These are phyloP conservation scores for Climacium dendroides DNA, from an alignment of 225 moss, liverwort and hornwort species.

Conservation along the genomic window DNA sequence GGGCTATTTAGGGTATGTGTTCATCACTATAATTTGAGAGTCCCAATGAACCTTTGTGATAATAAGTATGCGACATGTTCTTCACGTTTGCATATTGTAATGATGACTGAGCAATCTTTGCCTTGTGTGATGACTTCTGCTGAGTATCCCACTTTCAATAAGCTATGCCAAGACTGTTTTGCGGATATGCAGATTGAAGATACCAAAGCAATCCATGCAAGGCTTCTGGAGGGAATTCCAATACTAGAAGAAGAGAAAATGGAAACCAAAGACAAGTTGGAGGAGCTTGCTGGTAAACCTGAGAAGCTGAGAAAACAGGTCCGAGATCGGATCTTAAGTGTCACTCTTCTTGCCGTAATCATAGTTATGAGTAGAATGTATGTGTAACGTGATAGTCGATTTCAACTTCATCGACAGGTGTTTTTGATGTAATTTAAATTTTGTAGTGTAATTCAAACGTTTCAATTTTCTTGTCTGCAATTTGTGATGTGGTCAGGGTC, in stretches of 20 bases:
- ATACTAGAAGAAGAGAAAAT: slow-evolving; percentile 7
- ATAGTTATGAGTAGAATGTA: neutral
- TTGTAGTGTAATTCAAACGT: neutral
- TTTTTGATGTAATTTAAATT: neutral
- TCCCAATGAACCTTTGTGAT: neutral
- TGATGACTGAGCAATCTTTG: neutral
- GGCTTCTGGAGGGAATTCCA: slow-evolving; percentile 12
- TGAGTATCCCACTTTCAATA: neutral
- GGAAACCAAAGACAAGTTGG: slow-evolving; percentile 17
- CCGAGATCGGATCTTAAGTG: neutral
- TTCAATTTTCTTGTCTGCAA: neutral
- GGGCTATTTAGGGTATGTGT: neutral
- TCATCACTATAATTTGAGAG: neutral
- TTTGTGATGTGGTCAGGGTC: neutral
- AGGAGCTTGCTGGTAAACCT: slow-evolving; percentile 34
- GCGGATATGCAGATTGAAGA: slow-evolving; percentile 38
- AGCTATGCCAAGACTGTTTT: neutral
- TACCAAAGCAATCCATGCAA: slow-evolving; percentile 19
- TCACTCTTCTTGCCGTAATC: neutral
- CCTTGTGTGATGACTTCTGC: neutral
- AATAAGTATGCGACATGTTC: neutral
- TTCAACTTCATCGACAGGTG: neutral
- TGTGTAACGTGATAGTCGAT: neutral
- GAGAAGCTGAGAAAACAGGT: slow-evolving; percentile 71
- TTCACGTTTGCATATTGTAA: neutral